A percentile compares a stretch with the other conserved stretches of the same genome.
phyloP scores from a whole-genome alignment of 352 stramenopile genomes.

The Peronospora belbahrii region DNA sequence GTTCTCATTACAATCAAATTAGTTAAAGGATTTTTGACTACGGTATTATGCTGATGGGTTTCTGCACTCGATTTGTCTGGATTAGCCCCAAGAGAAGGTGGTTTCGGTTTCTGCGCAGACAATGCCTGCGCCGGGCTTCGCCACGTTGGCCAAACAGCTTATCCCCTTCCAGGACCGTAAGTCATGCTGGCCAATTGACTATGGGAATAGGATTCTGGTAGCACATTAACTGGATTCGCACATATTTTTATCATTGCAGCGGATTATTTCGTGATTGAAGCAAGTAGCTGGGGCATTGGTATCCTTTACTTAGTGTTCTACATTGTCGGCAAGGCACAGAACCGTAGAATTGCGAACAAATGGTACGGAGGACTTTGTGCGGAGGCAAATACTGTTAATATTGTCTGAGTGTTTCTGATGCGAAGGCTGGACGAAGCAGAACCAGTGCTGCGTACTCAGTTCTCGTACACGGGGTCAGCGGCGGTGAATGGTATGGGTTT shows the following conservation, averaged over 20 bases:
- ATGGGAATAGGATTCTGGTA: not conserved
- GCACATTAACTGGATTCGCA: not conserved
- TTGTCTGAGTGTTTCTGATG: not conserved
- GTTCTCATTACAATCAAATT: not conserved
- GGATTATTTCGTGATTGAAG: conserved; percentile 45
- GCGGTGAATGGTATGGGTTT: conserved; percentile 50
- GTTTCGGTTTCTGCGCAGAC: conserved; percentile 1
- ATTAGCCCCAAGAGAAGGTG: conserved; percentile 7
- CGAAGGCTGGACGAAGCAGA: conserved; percentile 60
- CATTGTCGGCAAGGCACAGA: conserved; percentile 59
- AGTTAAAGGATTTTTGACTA: not conserved
- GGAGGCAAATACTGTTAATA: not conserved
- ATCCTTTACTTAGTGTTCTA: conserved; percentile 51
- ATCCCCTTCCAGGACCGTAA: conserved; percentile 33
- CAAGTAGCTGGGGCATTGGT: conserved; percentile 33
- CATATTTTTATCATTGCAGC: conserved; percentile 19
- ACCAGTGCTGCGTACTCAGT: conserved; percentile 55
- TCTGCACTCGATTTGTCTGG: not conserved
- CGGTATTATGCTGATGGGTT: not conserved
- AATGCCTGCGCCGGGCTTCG: conserved; percentile 16
- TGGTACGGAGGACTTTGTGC: conserved; percentile 29
- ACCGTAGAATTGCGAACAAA: conserved; percentile 53
- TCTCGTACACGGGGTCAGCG: conserved; percentile 65
- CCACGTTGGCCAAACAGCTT: conserved; percentile 22
- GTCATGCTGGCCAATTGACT: not conserved